phyloP scores from a whole-genome alignment of 2,329 filamentous ascomycete species.

The Trichoderma semiorbis region DNA sequence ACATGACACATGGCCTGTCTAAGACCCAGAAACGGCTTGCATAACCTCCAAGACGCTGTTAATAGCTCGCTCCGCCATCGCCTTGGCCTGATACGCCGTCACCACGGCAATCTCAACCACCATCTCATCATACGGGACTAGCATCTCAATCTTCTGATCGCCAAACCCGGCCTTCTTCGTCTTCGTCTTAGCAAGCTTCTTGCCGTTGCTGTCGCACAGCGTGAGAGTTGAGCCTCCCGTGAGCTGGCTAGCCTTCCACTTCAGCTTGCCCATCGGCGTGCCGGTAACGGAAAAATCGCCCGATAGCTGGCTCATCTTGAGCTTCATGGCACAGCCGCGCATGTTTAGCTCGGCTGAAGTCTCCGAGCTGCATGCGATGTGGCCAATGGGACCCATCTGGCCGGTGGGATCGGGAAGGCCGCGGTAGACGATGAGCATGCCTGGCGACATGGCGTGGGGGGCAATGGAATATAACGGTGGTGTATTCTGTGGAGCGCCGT shows the following conservation, averaged over 20 bases:
- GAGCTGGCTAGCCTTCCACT: not conserved
- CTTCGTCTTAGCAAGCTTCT: not conserved
- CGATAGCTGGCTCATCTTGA: not conserved
- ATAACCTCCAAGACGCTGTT: not conserved
- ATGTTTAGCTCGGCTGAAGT: not conserved
- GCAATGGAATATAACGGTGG: not conserved
- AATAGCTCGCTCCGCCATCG: not conserved
- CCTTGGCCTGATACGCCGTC: not conserved
- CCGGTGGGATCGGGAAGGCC: not conserved
- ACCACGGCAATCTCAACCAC: not conserved
- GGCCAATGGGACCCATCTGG: not conserved
- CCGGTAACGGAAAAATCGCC: not conserved
- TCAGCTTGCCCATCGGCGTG: not conserved
- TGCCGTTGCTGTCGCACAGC: not conserved
- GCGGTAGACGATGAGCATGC: not conserved
- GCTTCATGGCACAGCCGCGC: not conserved
- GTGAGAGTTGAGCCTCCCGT: not conserved
- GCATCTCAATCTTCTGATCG: not conserved
- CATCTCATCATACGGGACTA: not conserved
- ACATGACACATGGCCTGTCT: conserved; percentile 3
- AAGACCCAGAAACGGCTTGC: not conserved
- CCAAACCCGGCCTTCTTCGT: not conserved
- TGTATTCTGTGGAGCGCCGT: not conserved
- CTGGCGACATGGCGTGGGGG: not conserved
- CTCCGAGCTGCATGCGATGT: not conserved